Base-by-base conservation (phyloP, 495 filamentous ascomycete genomes). In the Aspergillus olivimuriae region DNA sequence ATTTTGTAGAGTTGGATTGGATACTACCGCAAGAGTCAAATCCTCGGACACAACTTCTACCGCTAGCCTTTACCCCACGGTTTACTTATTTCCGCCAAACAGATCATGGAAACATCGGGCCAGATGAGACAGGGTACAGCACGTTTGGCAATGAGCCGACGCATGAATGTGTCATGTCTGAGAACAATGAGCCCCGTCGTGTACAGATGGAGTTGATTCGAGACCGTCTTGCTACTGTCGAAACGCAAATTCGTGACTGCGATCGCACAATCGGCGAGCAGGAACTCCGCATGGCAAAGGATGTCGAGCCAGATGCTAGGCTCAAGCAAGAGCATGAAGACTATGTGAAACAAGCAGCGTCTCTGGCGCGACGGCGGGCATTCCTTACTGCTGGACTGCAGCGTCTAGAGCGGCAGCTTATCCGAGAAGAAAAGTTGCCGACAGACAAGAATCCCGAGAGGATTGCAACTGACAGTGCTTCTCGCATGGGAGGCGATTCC, bases 31-130 rank as follows among this genome's bases (percentile, higher is more conserved):
- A 86, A 19, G 86, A 92, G 53, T 83, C 86, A 19, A 90, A 94
- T 47, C 92, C 94, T 16, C 83, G 92, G 43, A 95, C 91, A 1
- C 87, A 87, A 54, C 96, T 98, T 37, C 70, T 97, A 43, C 92
- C 92, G 1, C 71, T 98, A 7, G 94, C 85, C 1, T 98, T 82
- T 52, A 86, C 92, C 9, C 94, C 92, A 22, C 81, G 90, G 0
- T 91, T 98, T 53, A 97, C 94, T 1, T 98, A 97, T 62, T 95
- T 95, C 68, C 81, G 92, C 16, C 87, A 97, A 59, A 98, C 92
- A n/a, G 92, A 97, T 52, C 90, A 94, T 55, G 73, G 75, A 11
- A 79, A 82, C 22, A 68, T 75, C 11, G 81, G 82, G 19, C 73
- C 82, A 11, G 84, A 88, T 54, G 72, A 83, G 14, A 77, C 81